Base-by-base conservation (phyloP, 768 basidiomycete species). In the Mrakia gelida region DNA sequence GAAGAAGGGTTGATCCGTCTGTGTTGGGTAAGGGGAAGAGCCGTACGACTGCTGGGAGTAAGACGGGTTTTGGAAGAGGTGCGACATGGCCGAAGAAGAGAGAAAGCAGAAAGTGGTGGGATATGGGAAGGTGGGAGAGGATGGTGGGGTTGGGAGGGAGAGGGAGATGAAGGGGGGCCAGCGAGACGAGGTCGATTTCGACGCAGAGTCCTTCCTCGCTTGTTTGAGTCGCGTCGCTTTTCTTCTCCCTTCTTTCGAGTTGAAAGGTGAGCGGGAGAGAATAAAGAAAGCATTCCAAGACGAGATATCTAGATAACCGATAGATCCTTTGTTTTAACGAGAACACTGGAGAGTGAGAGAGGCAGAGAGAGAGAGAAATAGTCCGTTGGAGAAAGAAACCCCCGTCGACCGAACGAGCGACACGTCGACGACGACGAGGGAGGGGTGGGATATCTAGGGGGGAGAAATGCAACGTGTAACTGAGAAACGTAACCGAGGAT, bases 1-100 rank as follows among this genome's bases (percentile, higher is more conserved):
- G 63, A 75, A 65, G 65, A 67, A 63, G 49, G 75, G 75, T n/a
- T 75, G 73, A 21, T 75, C 62, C n/a, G 43, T 62, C 5, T 16
- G 30, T 1, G 34, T n/a, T 9, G 38, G 45, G 45, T 63, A 10
- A 13, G 62, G 63, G 0, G 63, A 30, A 32, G 63, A 65, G 49
- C 74, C 74, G 41, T 75, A 62, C 1, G 61, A 9, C 15, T 65
- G 74, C n/a, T 63, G 43, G n/a, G 59, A 59, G 59, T 28, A 26
- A 26, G 59, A 59, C 0, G 34, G 61, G 62, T 75, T 30, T 32
- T 28, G 74, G 62, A 75, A 75, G 43, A 75, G 74, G 16, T 75
- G 74, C 15, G 63, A 75, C 74, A 75, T 75, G 13, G n/a, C 26
- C 16, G 32, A 45, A 38, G 41, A 23, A 38, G 32, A 23, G 65